Conservation (phyloP, 306 rosid species). For the Phaseolus lunatus region DNA sequence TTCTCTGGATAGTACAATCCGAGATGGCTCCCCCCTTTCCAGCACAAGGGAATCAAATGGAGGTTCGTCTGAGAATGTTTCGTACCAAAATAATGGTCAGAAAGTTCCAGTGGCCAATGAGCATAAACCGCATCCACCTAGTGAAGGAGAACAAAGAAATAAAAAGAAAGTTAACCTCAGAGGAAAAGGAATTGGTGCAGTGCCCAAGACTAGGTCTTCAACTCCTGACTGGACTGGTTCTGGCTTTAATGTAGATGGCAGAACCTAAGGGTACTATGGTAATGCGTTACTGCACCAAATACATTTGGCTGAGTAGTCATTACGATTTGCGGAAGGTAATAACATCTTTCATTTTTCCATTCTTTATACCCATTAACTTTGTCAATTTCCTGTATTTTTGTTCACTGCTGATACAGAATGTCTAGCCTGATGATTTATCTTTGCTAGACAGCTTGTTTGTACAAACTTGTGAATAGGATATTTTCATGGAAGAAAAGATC, state of each 20-base stretch:
- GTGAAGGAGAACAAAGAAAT: conserved; percentile 71
- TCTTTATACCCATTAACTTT: conserved; percentile 28
- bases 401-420: background rate
- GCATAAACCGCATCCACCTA: conserved; percentile 49
- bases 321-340: conserved; percentile 40
- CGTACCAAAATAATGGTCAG: conserved; percentile 54
- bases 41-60: conserved; percentile 54
- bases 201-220: conserved; percentile 72
- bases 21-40: conserved; percentile 57
- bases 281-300: conserved; percentile 36
- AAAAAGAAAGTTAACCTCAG: conserved; percentile 77
- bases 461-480: conserved; percentile 2
- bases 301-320: conserved; percentile 36
- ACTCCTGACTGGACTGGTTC: conserved; percentile 89
- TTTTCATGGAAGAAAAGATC: background rate
- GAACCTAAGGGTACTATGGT: conserved; percentile 43
- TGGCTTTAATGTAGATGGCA: conserved; percentile 87
- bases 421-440: background rate
- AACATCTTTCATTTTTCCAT: conserved; percentile 38
- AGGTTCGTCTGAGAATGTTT: conserved; percentile 42
- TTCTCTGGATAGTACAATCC: conserved; percentile 48
- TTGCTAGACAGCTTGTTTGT: background rate
- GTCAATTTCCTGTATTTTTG: no score
- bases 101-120: conserved; percentile 54
- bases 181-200: conserved; percentile 91